Percentiles rank a stretch among this genome's conserved stretches.
Conservation (phyloP, 2,329 filamentous ascomycete species). For the Magnaporthiopsis poae region DNA sequence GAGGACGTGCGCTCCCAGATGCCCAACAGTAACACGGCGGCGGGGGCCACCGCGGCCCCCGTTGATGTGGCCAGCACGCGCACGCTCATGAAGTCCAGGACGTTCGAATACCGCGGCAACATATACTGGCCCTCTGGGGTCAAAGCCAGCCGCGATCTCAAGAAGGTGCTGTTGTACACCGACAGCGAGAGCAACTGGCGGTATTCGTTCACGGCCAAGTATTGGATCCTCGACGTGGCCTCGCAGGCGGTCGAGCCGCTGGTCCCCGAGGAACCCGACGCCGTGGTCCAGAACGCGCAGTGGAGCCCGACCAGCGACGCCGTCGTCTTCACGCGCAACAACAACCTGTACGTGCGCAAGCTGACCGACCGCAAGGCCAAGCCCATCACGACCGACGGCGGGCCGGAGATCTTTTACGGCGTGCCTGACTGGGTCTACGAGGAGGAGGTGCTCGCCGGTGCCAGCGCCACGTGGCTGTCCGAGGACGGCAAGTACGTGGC, state of each 20-base stretch:
- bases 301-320: conserved; percentile 86
- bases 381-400: conserved; percentile 78
- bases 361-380: conserved; percentile 45
- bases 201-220: conserved; percentile 75
- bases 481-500: conserved; percentile 79
- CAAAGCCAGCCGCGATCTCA: conserved; percentile 73
- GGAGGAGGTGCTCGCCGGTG: conserved; percentile 66
- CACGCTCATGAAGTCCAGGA: conserved; percentile 62
- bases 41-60: conserved; percentile 21
- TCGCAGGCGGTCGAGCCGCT: conserved; percentile 69
- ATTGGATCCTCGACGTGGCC: conserved; percentile 86
- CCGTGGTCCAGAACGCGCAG: conserved; percentile 68
- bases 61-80: conserved; percentile 38
- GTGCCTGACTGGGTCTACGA: conserved; percentile 97
- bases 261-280: conserved; percentile 55
- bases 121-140: conserved; percentile 49
- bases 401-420: conserved; percentile 83
- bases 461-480: conserved; percentile 91
- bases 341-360: conserved; percentile 78
- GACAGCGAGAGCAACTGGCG: conserved; percentile 70
- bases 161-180: conserved; percentile 74
- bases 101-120: conserved; percentile 51
- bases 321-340: conserved; percentile 78
- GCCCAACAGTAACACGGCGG: conserved; percentile 15
- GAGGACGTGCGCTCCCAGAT: conserved; percentile 65